Conservation (phyloP, 345 rosid genomes). For the Microthlaspi erraticum region DNA sequence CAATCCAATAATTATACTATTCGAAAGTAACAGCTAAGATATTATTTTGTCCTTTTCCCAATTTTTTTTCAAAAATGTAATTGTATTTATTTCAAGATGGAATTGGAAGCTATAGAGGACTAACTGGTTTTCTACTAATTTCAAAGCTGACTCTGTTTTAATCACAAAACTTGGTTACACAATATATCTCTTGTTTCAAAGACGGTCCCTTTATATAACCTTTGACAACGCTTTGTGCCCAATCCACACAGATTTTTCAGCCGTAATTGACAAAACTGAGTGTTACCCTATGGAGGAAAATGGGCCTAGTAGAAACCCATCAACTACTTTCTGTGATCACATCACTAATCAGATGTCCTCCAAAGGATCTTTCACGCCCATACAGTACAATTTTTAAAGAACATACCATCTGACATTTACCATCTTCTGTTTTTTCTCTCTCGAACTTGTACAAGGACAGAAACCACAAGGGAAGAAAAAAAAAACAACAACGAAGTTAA, state of each 20-base stretch:
- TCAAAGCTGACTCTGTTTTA: too few relatives aligned
- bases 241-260: background rate
- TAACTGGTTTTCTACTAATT: background rate
- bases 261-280: background rate
- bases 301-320: background rate
- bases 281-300: background rate
- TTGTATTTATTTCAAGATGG: background rate
- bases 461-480: background rate
- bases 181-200: too few relatives aligned
- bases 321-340: background rate
- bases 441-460: background rate
- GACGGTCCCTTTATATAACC: too few relatives aligned
- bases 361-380: background rate
- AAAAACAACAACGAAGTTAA: constrained; percentile 7
- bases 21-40: constrained; percentile 9
- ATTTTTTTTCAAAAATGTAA: too few relatives aligned
- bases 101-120: background rate
- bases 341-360: background rate
- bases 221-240: too few relatives aligned
- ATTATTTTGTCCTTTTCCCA: background rate
- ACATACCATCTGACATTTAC: background rate
- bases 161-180: too few relatives aligned
- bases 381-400: background rate
- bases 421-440: too few relatives aligned
- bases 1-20: constrained; percentile 32